Conservation (phyloP, 1,284 basidiomycete genomes). For the Trichosporon sp. region DNA sequence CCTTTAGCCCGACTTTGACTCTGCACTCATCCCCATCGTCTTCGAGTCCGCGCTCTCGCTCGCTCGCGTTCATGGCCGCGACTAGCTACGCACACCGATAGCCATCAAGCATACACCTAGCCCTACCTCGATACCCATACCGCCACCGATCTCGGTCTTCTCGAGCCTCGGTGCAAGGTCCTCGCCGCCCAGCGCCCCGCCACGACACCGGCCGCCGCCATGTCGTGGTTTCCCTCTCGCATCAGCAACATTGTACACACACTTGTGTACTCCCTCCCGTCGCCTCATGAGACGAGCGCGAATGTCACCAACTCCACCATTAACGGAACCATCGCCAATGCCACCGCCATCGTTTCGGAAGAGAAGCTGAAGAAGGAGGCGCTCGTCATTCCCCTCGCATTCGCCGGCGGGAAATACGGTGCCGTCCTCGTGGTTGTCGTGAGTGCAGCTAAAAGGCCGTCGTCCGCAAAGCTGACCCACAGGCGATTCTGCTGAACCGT, state of each 20-base stretch:
- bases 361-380: slow-evolving; percentile 1
- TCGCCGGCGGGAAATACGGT: slow-evolving; percentile 12
- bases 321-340: slow-evolving; percentile 61
- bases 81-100: background rate
- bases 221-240: slow-evolving; percentile 16
- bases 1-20: slow-evolving; percentile 8
- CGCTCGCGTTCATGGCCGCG: slow-evolving; percentile 1
- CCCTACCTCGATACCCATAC: slow-evolving; percentile 7
- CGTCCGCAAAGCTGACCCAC: background rate
- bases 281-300: slow-evolving; percentile 29
- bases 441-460: background rate
- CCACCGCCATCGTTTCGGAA: slow-evolving; percentile 41
- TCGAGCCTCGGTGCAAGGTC: background rate
- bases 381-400: background rate
- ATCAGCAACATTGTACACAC: slow-evolving; percentile 37
- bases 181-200: background rate
- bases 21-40: background rate
- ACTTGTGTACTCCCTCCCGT: slow-evolving; percentile 48
- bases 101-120: background rate
- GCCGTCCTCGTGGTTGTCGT: background rate
- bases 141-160: background rate
- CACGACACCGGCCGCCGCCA: slow-evolving; percentile 17
- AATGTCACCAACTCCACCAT: slow-evolving; percentile 66
- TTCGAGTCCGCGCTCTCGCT: background rate
- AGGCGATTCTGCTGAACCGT: slow-evolving; percentile 54